These are phyloP conservation scores for Colletotrichum echinochloae DNA, from an alignment of 2,329 filamentous ascomycete genomes.

Conservation along the genomic window DNA sequence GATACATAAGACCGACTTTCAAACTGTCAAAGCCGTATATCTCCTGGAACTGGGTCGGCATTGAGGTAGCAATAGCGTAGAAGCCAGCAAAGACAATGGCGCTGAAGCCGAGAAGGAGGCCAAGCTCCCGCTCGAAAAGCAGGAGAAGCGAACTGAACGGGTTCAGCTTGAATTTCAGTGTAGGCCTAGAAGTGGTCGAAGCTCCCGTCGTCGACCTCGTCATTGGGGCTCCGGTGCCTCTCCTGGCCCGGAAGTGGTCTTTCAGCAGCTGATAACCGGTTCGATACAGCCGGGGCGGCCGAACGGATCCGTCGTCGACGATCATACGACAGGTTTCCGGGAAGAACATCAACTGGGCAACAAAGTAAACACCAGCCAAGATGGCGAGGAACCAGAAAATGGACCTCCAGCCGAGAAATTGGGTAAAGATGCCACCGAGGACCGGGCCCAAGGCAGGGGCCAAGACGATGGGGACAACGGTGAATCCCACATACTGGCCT, in stretches of 20 bases:
- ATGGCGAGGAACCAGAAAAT: slow-evolving; percentile 54
- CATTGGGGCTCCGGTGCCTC: slow-evolving; percentile 4
- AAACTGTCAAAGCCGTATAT: slow-evolving; percentile 72
- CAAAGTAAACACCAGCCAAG: slow-evolving; percentile 48
- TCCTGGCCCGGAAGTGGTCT: slow-evolving; percentile 35
- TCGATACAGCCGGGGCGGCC: slow-evolving; percentile 53
- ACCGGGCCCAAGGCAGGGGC: slow-evolving; percentile 58
- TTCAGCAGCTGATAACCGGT: slow-evolving; percentile 48
- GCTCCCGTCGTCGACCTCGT: slow-evolving; percentile 25
- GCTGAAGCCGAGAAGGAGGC: slow-evolving; percentile 58
- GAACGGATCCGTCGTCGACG: slow-evolving; percentile 65
- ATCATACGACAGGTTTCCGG: slow-evolving; percentile 60
- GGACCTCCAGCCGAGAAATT: slow-evolving; percentile 56
- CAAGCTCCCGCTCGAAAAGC: slow-evolving; percentile 56
- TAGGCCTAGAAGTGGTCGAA: slow-evolving; percentile 40
- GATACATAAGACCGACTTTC: slow-evolving; percentile 65
- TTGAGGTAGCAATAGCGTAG: slow-evolving; percentile 59
- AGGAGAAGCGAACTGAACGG: slow-evolving; percentile 55
- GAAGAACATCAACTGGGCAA: slow-evolving; percentile 54
- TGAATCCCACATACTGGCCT: slow-evolving; percentile 55
- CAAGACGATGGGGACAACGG: slow-evolving; percentile 57
- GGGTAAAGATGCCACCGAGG: slow-evolving; percentile 54
- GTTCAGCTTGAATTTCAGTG: slow-evolving; percentile 55
- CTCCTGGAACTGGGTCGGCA: slow-evolving; percentile 56
- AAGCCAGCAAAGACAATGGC: slow-evolving; percentile 63